phyloP scores from a whole-genome alignment of 495 filamentous ascomycete genomes.

The Podospora pseudocomata region DNA sequence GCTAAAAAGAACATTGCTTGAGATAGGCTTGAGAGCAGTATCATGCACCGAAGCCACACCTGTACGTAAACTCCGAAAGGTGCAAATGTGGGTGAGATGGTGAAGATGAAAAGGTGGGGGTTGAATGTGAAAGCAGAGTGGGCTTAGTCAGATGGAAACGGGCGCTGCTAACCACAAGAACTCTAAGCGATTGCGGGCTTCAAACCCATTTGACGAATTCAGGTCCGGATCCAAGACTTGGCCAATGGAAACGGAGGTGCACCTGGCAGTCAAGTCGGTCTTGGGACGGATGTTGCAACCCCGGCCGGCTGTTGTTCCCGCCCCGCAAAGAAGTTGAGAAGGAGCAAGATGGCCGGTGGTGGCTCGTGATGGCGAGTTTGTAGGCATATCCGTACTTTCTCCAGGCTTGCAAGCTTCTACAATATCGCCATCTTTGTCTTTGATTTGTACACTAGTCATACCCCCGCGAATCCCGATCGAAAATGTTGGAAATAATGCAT shows the following conservation, averaged over 20 bases:
- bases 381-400: too few relatives aligned
- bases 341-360: not conserved
- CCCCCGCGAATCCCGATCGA: not conserved
- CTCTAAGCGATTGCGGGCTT: not conserved
- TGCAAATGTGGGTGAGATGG: not conserved
- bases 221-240: not conserved
- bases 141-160: not conserved
- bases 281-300: conserved; percentile 5
- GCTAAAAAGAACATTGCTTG: not conserved
- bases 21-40: not conserved
- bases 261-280: not conserved
- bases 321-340: not conserved
- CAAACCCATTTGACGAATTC: not conserved
- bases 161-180: not conserved
- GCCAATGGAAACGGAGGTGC: conserved; percentile 1
- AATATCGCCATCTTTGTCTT: not conserved
- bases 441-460: not conserved
- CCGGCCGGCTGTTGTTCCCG: conserved; percentile 3
- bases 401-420: too few relatives aligned
- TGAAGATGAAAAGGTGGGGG: not conserved
- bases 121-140: not conserved
- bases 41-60: not conserved
- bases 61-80: not conserved
- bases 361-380: not conserved
- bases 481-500: not conserved